phyloP scores from a whole-genome alignment of 2,329 filamentous ascomycete genomes.

The Arthrobotrys sinensis region DNA sequence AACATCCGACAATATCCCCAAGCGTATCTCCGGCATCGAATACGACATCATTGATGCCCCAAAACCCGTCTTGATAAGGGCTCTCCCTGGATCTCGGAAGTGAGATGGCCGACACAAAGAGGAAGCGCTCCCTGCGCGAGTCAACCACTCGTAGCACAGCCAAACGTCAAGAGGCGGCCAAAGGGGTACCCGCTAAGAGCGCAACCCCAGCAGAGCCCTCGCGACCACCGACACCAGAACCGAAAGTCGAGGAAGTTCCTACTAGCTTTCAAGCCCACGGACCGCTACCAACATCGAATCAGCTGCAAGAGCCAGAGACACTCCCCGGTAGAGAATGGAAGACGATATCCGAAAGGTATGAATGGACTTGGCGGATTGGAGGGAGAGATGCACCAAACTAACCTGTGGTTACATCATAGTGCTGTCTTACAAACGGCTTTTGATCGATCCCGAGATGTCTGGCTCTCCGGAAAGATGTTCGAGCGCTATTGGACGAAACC shows the following conservation, averaged over 20 bases:
- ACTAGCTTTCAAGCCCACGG: constrained; percentile 52
- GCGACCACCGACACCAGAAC: constrained; percentile 41
- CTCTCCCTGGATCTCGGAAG: constrained; percentile 4
- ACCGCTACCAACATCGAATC: constrained; percentile 38
- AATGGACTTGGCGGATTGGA: neutral
- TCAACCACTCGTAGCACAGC: constrained; percentile 57
- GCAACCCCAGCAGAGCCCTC: constrained; percentile 47
- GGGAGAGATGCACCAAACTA: constrained; percentile 55
- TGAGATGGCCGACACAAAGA: constrained; percentile 52
- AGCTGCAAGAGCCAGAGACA: constrained; percentile 71
- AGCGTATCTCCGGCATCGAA: neutral
- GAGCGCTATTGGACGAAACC: constrained; percentile 85
- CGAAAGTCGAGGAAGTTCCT: constrained; percentile 40
- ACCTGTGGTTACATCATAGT: constrained; percentile 68
- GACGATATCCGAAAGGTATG: constrained; percentile 79
- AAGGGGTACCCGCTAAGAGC: constrained; percentile 51
- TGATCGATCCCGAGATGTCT: constrained; percentile 79
- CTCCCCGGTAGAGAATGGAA: constrained; percentile 79
- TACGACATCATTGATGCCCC: neutral
- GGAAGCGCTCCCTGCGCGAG: constrained; percentile 56
- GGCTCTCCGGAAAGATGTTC: constrained; percentile 77
- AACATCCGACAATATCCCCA: neutral
- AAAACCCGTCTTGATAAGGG: neutral
- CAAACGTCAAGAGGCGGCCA: constrained; percentile 51
- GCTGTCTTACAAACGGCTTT: constrained; percentile 83